Evolutionary conservation across 345 rosid genomes (phyloP).

Genomic region (Gossypium mustelinum): DNA sequence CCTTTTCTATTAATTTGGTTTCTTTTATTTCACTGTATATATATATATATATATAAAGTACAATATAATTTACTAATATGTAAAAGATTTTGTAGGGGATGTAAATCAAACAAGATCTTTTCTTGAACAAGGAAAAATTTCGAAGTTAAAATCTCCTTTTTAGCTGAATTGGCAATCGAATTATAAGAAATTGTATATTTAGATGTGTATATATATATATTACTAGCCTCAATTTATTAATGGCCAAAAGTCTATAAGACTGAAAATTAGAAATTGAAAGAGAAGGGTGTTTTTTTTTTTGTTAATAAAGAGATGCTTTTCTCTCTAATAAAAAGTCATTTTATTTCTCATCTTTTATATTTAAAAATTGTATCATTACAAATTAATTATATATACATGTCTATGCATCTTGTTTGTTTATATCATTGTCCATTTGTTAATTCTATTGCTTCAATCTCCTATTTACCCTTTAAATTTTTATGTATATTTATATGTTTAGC

Average conservation of each 20-base stretch:
- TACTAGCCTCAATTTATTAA: not conserved
- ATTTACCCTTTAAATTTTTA: constrained; percentile 9
- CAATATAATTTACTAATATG: not conserved
- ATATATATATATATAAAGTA: too few relatives aligned
- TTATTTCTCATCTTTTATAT: too few relatives aligned
- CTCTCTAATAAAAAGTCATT: too few relatives aligned
- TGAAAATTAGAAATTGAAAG: too few relatives aligned
- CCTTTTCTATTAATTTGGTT: not conserved
- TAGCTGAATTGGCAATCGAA: not conserved
- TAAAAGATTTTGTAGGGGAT: not conserved
- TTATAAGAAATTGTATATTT: not conserved
- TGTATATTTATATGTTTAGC: constrained; percentile 22
- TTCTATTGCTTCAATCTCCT: not conserved
- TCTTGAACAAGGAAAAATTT: not conserved
- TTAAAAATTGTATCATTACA: too few relatives aligned
- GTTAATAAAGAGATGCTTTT: too few relatives aligned
- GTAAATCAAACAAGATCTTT: not conserved
- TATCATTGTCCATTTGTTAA: not conserved
- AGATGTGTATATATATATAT: too few relatives aligned
- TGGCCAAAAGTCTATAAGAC: too few relatives aligned
- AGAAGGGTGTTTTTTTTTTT: too few relatives aligned
- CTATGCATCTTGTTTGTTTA: too few relatives aligned
- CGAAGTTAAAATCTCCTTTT: too few relatives aligned
- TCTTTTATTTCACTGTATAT: not conserved
- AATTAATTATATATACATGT: too few relatives aligned